Base-by-base conservation (phyloP, 2,329 filamentous ascomycete genomes). In the Diaporthe destruens region DNA sequence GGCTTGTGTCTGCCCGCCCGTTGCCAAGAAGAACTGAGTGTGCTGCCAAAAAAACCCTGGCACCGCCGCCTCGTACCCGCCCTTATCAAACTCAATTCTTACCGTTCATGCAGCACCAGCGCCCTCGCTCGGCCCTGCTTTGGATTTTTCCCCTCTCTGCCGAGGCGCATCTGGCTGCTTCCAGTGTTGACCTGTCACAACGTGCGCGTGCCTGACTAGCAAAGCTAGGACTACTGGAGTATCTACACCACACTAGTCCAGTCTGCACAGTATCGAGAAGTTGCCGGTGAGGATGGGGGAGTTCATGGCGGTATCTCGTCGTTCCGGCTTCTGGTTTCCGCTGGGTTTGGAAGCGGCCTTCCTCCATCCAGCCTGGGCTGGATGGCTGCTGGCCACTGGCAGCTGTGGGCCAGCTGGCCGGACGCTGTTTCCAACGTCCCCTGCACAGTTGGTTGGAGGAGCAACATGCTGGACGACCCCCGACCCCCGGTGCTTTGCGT, bases 61-160 rank as follows among this genome's bases (percentile, higher is more conserved):
- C n/a, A n/a, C n/a, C 47, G 32, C 29, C n/a, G 51, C 20, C 18
- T 32, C 16, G 61, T 66, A 53, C 61, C 61, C 61, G 61, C 61
- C 61, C 47, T 66, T 66, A 66, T 66, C 61, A 66, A 66, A 66
- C 61, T 66, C 47, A 66, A 66, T 66, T 53, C 47, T 36, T 53
- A 66, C 61, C 61, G 47, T 66, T 66, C 32, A 66, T 66, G 61
- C 61, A 32, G 32, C 61, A 53, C 61, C 61, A 66, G 47, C 61
- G 61, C 61, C 61, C 61, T 66, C 11, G 61, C 59, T 51, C 44
- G 16, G 29, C 59, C 29, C 23, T 29, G 29, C 32, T 34, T 36
- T 47, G 1, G 5, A 18, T 20, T 47, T 14, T 47, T 47, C 36
- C 36, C 36, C 39, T 1, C 9, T 16, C 25, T 54, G 47, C 47